Conservation (phyloP, 2,329 filamentous ascomycete species). For the Aspergillus phoenicis region DNA sequence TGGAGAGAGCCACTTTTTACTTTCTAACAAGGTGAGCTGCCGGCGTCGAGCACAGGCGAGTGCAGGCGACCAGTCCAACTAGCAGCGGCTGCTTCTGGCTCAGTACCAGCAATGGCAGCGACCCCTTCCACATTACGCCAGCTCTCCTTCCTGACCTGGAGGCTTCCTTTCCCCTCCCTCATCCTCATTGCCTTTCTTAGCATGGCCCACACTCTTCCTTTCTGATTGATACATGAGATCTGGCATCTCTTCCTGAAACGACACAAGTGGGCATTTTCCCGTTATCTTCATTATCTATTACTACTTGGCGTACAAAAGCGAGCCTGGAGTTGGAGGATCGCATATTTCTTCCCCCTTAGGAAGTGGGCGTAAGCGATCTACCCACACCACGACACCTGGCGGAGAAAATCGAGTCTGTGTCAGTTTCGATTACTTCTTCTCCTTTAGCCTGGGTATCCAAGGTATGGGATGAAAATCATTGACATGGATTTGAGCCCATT, state of each 20-base stretch:
- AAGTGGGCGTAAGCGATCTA: constrained; percentile 21
- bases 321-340: constrained; percentile 21
- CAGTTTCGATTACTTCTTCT: not conserved
- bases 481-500: not conserved
- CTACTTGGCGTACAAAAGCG: constrained; percentile 24
- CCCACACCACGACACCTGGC: constrained; percentile 17
- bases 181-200: constrained; percentile 15
- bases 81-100: not conserved
- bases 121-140: constrained; percentile 4
- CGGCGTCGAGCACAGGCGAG: constrained; percentile 7
- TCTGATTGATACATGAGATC: constrained; percentile 7
- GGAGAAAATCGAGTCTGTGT: constrained; percentile 6
- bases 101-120: constrained; percentile 14
- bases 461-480: constrained; percentile 14
- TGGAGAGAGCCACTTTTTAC: constrained; percentile 8
- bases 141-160: constrained; percentile 9
- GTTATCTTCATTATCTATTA: constrained; percentile 21
- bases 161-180: constrained; percentile 8
- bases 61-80: not conserved
- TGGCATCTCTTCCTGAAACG: constrained; percentile 13
- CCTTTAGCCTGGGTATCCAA: constrained; percentile 6
- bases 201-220: constrained; percentile 15
- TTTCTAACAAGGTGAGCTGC: constrained; percentile 28
- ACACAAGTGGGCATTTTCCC: constrained; percentile 9
- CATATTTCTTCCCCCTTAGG: constrained; percentile 9